phyloP scores from a whole-genome alignment of 2,329 filamentous ascomycete species.

The Aureobasidium sp. region DNA sequence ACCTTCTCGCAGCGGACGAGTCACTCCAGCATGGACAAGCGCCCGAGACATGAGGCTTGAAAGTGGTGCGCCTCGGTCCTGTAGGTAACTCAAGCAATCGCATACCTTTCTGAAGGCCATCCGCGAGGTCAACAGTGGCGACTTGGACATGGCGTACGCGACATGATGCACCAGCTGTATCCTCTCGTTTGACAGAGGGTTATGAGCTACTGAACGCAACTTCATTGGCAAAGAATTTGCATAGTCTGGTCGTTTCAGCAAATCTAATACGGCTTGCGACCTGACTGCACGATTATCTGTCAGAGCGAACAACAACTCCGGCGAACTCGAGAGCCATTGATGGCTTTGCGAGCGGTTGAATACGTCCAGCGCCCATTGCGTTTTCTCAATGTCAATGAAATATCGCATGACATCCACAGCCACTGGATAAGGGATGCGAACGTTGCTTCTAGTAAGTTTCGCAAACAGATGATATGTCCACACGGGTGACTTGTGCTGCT shows the following conservation, averaged over 20 bases:
- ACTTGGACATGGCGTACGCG: constrained; percentile 38
- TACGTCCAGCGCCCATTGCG: constrained; percentile 18
- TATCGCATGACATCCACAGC: constrained; percentile 19
- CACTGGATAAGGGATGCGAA: neutral
- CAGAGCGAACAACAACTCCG: constrained; percentile 21
- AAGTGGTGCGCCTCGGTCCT: constrained; percentile 36
- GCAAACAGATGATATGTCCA: neutral
- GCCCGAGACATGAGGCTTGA: constrained; percentile 40
- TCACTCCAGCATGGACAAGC: constrained; percentile 44
- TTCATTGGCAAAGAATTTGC: constrained; percentile 16
- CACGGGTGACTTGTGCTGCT: constrained; percentile 1
- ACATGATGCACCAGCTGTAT: constrained; percentile 40
- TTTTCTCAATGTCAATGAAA: constrained; percentile 16
- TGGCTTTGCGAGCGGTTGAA: constrained; percentile 18
- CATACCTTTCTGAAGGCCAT: constrained; percentile 40
- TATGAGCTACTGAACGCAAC: neutral
- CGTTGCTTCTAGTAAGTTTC: neutral
- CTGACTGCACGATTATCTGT: constrained; percentile 16
- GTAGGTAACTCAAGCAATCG: constrained; percentile 42
- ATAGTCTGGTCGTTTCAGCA: constrained; percentile 20
- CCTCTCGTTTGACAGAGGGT: constrained; percentile 29
- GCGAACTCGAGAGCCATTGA: constrained; percentile 19
- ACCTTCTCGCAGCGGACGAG: constrained; percentile 35
- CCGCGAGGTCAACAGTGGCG: constrained; percentile 31
- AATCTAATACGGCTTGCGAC: constrained; percentile 18